These are phyloP conservation scores for Annulohypoxylon bovei DNA, from an alignment of 495 filamentous ascomycete species.

Conservation along the genomic window DNA sequence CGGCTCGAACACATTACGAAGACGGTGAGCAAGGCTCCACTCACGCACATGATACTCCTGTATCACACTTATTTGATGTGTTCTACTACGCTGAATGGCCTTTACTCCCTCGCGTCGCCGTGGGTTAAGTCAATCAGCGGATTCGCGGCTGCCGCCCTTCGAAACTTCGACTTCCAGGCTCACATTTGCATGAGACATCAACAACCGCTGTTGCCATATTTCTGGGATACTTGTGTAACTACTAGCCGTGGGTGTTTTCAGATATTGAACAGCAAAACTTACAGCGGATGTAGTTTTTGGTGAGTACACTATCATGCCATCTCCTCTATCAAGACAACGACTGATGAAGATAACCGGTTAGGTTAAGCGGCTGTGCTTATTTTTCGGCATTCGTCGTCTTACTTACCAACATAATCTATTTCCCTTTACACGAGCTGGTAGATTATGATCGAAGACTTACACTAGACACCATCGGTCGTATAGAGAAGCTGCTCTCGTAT, in stretches of 20 bases:
- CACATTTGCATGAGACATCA: slow-evolving; percentile 27
- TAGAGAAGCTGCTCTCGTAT: slow-evolving; percentile 39
- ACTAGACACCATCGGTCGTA: slow-evolving; percentile 13
- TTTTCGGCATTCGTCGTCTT: slow-evolving; percentile 46
- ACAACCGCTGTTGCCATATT: slow-evolving; percentile 28
- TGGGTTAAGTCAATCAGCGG: slow-evolving; percentile 38
- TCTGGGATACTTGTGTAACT: slow-evolving; percentile 40
- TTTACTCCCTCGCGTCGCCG: slow-evolving; percentile 41
- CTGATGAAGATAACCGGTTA: slow-evolving; percentile 17
- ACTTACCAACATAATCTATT: slow-evolving; percentile 43
- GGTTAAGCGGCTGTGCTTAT: slow-evolving; percentile 44
- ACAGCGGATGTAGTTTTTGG: slow-evolving; percentile 43
- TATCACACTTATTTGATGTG: slow-evolving; percentile 44
- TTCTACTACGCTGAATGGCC: slow-evolving; percentile 38
- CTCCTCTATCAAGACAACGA: background rate
- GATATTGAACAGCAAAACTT: slow-evolving; percentile 23
- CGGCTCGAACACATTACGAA: slow-evolving; percentile 30
- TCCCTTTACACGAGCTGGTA: slow-evolving; percentile 32
- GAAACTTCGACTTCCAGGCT: slow-evolving; percentile 9
- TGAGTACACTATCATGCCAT: slow-evolving; percentile 20
- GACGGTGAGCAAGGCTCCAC: slow-evolving; percentile 29
- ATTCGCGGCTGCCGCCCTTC: slow-evolving; percentile 18
- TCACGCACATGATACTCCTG: slow-evolving; percentile 40
- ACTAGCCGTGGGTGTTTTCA: slow-evolving; percentile 40
- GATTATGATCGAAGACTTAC: slow-evolving; percentile 38